phyloP scores from a whole-genome alignment of 768 basidiomycete species.

The Auricularia sp. region DNA sequence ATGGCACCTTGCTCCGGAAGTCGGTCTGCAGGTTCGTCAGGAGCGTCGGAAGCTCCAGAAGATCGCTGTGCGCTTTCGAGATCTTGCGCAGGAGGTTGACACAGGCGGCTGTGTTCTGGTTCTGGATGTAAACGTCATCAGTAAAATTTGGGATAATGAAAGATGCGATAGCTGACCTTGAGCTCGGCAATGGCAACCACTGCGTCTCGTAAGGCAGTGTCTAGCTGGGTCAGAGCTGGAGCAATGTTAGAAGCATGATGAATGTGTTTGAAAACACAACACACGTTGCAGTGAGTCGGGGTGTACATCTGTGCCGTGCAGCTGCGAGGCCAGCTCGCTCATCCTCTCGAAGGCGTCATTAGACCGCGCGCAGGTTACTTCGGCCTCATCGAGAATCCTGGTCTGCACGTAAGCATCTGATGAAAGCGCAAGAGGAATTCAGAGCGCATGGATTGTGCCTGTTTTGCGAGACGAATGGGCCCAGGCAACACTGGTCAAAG shows the following conservation, averaged over 20 bases:
- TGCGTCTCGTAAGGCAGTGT: conserved; percentile 52
- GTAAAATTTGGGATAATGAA: conserved; percentile 14
- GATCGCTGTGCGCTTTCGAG: conserved; percentile 69
- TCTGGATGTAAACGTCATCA: conserved; percentile 33
- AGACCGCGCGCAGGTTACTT: conserved; percentile 42
- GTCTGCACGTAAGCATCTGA: neutral
- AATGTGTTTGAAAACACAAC: neutral
- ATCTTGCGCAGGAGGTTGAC: conserved; percentile 63
- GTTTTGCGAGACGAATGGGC: too few relatives aligned
- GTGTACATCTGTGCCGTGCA: neutral
- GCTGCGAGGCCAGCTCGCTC: conserved; percentile 5
- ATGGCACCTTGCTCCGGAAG: conserved; percentile 69
- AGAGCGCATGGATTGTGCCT: too few relatives aligned
- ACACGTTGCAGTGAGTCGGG: neutral
- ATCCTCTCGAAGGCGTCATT: conserved; percentile 52
- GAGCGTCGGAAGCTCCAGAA: conserved; percentile 60
- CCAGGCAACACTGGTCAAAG: too few relatives aligned
- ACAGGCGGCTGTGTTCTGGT: conserved; percentile 59
- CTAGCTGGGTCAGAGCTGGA: conserved; percentile 55
- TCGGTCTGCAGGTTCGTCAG: conserved; percentile 59
- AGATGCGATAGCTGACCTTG: conserved; percentile 18
- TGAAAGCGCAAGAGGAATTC: too few relatives aligned
- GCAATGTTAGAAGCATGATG: neutral
- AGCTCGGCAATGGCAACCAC: conserved; percentile 44
- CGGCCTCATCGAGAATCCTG: conserved; percentile 55